Conservation (phyloP, 2,329 filamentous ascomycete genomes). For the Diaporthe sp. region DNA sequence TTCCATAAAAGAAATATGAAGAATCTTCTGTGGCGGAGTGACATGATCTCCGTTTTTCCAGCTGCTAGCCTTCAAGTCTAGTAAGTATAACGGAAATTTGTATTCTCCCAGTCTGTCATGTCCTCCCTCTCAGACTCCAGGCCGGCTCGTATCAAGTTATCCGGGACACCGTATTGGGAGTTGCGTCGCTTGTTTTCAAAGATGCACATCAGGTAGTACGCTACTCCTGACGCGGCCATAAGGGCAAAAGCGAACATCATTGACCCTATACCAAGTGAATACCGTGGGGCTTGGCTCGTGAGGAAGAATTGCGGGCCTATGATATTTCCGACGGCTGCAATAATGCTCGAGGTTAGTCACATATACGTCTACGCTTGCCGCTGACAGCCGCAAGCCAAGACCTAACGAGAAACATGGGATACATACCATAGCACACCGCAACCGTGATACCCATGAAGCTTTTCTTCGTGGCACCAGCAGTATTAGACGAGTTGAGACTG, state of each 20-base stretch:
- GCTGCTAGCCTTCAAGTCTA: background rate
- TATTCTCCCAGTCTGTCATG: constrained; percentile 7
- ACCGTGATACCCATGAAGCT: background rate
- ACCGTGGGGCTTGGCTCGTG: background rate
- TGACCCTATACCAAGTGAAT: background rate
- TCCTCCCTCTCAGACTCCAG: constrained; percentile 6
- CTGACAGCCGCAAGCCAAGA: background rate
- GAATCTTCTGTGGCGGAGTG: background rate
- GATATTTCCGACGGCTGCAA: background rate
- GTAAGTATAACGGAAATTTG: background rate
- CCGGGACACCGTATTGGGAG: background rate
- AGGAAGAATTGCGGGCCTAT: constrained; percentile 1
- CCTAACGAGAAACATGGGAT: background rate
- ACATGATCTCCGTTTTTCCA: background rate
- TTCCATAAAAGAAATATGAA: background rate
- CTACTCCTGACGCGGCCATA: background rate
- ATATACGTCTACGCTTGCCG: background rate
- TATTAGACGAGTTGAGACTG: constrained; percentile 4
- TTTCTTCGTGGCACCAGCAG: constrained; percentile 1
- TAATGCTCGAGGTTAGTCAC: background rate
- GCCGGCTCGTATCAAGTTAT: background rate
- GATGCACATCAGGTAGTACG: background rate
- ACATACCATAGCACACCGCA: constrained; percentile 6
- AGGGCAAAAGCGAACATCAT: constrained; percentile 6
- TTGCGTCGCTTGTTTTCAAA: constrained; percentile 1